A percentile compares a stretch with the other conserved stretches of the same genome.
Conservation (phyloP, 2,329 filamentous ascomycete genomes). For the Verticillium isaacii region DNA sequence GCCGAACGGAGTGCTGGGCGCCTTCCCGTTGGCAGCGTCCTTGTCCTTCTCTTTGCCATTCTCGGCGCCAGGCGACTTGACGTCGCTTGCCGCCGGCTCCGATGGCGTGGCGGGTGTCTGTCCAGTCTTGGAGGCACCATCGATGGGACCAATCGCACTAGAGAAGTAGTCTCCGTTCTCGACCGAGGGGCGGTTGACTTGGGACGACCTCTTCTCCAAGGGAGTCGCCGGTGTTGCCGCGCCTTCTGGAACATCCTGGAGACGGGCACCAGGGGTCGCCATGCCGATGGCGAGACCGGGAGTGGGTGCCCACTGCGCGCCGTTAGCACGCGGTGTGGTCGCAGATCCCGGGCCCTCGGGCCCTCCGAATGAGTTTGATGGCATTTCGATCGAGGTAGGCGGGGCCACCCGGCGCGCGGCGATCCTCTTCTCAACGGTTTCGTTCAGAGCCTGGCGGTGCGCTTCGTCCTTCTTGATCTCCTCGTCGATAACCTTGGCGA, state of each 20-base stretch:
- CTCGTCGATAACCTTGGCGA: conserved; percentile 83
- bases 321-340: conserved; percentile 61
- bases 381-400: conserved; percentile 53
- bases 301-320: conserved; percentile 57
- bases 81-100: conserved; percentile 30
- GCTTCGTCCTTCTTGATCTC: conserved; percentile 77
- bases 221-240: conserved; percentile 36
- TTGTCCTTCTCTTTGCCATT: conserved; percentile 45
- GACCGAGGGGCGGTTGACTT: conserved; percentile 54
- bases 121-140: conserved; percentile 34
- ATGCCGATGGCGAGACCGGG: conserved; percentile 75
- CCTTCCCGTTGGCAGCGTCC: conserved; percentile 48
- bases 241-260: conserved; percentile 46
- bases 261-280: conserved; percentile 58
- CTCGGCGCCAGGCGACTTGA: conserved; percentile 11
- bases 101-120: conserved; percentile 22
- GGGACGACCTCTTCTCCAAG: conserved; percentile 51
- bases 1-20: conserved; percentile 62
- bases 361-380: conserved; percentile 29
- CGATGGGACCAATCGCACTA: conserved; percentile 46
- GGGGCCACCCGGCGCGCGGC: conserved; percentile 51
- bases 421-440: conserved; percentile 54
- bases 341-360: conserved; percentile 31
- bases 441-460: conserved; percentile 65
- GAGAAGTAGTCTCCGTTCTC: conserved; percentile 78